phyloP scores from a whole-genome alignment of 2,329 filamentous ascomycete species.

The Beauveria sp. region DNA sequence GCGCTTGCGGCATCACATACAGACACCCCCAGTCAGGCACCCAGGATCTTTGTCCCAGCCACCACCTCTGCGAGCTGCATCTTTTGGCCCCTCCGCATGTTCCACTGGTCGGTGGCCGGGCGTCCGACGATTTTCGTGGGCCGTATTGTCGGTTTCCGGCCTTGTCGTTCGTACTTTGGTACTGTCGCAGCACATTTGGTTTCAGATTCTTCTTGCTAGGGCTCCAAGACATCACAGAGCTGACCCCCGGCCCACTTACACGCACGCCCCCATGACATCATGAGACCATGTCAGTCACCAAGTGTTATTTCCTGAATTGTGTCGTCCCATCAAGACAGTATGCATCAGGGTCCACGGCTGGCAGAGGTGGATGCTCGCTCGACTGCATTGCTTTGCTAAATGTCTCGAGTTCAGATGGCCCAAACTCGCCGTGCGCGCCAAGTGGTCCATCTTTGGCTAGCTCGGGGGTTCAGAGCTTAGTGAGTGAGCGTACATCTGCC shows the following conservation, averaged over 20 bases:
- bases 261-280: background rate
- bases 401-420: background rate
- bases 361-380: too few relatives aligned
- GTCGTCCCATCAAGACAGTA: too few relatives aligned
- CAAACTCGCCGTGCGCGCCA: background rate
- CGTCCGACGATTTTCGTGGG: background rate
- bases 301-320: background rate
- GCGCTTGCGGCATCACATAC: too few relatives aligned
- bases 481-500: too few relatives aligned
- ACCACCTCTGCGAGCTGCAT: too few relatives aligned
- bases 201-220: background rate
- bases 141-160: background rate
- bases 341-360: too few relatives aligned
- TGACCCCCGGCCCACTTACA: background rate
- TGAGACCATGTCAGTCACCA: background rate
- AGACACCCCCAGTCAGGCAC: too few relatives aligned
- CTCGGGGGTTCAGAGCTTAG: too few relatives aligned
- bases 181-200: background rate
- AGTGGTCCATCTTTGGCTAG: background rate
- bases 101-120: too few relatives aligned
- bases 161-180: background rate
- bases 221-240: background rate
- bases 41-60: too few relatives aligned
- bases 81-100: too few relatives aligned
- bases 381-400: too few relatives aligned